Evolutionary conservation across 345 rosid species (phyloP).

Genomic region (Lepidium sativum): DNA sequence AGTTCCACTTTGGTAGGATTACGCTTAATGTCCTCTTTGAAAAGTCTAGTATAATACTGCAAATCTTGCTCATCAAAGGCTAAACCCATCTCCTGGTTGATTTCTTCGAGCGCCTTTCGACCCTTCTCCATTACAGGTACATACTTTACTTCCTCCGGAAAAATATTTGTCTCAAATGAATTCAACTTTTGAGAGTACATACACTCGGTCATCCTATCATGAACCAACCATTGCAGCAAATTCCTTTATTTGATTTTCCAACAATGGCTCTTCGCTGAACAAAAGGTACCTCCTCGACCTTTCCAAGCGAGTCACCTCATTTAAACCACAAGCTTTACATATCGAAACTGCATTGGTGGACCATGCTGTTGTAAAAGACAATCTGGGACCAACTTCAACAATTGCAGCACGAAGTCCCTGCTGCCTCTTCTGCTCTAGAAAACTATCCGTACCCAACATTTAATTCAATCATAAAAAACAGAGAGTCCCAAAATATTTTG

Average conservation of each 20-base stretch:
- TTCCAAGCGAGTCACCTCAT: constrained; percentile 72
- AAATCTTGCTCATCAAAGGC: constrained; percentile 95
- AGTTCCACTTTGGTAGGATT: constrained; percentile 86
- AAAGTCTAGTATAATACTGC: constrained; percentile 73
- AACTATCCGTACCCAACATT: constrained; percentile 54
- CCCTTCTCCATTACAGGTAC: constrained; percentile 89
- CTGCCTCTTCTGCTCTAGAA: constrained; percentile 65
- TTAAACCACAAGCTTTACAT: constrained; percentile 68
- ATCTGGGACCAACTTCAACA: constrained; percentile 79
- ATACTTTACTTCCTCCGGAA: constrained; percentile 60
- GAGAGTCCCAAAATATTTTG: not conserved
- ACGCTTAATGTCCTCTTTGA: constrained; percentile 63
- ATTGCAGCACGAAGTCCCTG: constrained; percentile 49
- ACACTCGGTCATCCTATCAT: constrained; percentile 89
- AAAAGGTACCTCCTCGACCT: constrained; percentile 79
- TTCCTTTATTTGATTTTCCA: constrained; percentile 45
- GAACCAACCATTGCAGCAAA: constrained; percentile 81
- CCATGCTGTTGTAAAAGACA: constrained; percentile 95
- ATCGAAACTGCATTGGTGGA: constrained; percentile 87
- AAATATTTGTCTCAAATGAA: constrained; percentile 61
- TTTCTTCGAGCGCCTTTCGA: constrained; percentile 74
- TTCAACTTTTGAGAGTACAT: constrained; percentile 47
- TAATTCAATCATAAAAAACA: not conserved
- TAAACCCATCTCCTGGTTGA: constrained; percentile 84
- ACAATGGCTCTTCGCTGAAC: constrained; percentile 47